Evolutionary conservation across 306 rosid species (phyloP).

Genomic region (Biancaea sappan): DNA sequence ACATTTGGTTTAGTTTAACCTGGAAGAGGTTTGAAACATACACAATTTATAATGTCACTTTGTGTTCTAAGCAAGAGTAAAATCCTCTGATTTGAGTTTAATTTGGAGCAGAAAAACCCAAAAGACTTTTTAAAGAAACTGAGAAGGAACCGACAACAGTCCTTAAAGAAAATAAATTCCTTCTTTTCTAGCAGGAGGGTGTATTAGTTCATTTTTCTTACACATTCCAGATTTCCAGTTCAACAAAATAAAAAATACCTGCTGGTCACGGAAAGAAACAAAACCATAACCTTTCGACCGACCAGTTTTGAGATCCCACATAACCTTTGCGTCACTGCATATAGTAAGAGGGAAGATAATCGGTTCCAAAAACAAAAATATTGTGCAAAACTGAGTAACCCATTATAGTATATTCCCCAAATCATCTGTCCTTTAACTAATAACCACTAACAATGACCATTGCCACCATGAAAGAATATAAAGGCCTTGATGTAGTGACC

Average conservation of each 20-base stretch:
- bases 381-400: constrained; percentile 24
- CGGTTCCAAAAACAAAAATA: constrained; percentile 38
- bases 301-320: constrained; percentile 78
- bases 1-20: constrained; percentile 12
- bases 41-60: not conserved
- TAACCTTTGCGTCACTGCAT: constrained; percentile 67
- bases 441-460: constrained; percentile 32
- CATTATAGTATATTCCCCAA: constrained; percentile 32
- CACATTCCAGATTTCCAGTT: constrained; percentile 8
- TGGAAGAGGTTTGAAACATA: constrained; percentile 6
- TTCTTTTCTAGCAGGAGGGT: not conserved
- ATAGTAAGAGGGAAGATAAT: constrained; percentile 28
- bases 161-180: not conserved
- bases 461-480: constrained; percentile 31
- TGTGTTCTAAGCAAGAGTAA: constrained; percentile 1
- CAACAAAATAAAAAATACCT: constrained; percentile 50
- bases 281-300: constrained; percentile 72
- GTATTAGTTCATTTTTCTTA: constrained; percentile 13
- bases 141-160: not conserved
- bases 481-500: constrained; percentile 33
- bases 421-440: constrained; percentile 39
- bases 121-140: constrained; percentile 6
- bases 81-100: constrained; percentile 5
- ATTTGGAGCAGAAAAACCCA: constrained; percentile 14
- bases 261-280: constrained; percentile 68